A percentile compares a stretch with the other conserved stretches of the same genome.
phyloP scores from a whole-genome alignment of 2,329 filamentous ascomycete genomes.

The Beauveria scarabaeidicola region DNA sequence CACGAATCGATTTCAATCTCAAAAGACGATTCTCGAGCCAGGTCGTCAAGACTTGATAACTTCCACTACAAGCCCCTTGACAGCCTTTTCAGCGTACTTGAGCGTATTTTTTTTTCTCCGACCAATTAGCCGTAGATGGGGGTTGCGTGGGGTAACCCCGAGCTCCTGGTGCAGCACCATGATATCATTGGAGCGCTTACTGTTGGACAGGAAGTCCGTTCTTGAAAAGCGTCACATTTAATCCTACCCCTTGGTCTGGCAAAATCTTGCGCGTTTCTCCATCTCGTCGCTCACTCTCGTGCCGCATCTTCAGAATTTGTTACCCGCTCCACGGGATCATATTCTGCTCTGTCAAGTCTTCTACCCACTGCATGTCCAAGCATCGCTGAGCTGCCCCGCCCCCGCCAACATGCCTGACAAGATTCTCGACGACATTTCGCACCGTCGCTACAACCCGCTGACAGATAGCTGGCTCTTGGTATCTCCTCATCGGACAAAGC shows the following conservation, averaged over 20 bases:
- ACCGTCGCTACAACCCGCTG: conserved; percentile 86
- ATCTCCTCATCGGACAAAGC: conserved; percentile 90
- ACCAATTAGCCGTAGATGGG: conserved; percentile 6
- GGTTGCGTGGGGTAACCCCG: conserved; percentile 1
- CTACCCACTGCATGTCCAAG: not conserved
- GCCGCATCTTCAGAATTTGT: not conserved
- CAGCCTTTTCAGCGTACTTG: not conserved
- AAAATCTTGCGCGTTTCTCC: not conserved
- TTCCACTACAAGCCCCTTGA: too few relatives aligned
- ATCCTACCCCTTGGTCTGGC: not conserved
- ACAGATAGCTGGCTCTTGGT: conserved; percentile 88
- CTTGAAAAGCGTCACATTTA: not conserved
- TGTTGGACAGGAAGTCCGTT: not conserved
- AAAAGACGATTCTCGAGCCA: not conserved
- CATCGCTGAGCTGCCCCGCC: conserved; percentile 7
- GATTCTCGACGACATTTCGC: conserved; percentile 90
- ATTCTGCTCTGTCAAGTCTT: not conserved
- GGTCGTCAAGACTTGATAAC: too few relatives aligned
- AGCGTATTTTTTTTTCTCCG: not conserved
- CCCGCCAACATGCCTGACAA: conserved; percentile 56
- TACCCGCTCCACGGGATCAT: not conserved
- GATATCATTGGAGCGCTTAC: conserved; percentile 13
- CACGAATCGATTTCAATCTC: too few relatives aligned
- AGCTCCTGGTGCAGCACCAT: not conserved
- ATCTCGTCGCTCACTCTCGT: not conserved